Conservation (phyloP, 805 yeast genomes). For the Ogataea salicorniae region DNA sequence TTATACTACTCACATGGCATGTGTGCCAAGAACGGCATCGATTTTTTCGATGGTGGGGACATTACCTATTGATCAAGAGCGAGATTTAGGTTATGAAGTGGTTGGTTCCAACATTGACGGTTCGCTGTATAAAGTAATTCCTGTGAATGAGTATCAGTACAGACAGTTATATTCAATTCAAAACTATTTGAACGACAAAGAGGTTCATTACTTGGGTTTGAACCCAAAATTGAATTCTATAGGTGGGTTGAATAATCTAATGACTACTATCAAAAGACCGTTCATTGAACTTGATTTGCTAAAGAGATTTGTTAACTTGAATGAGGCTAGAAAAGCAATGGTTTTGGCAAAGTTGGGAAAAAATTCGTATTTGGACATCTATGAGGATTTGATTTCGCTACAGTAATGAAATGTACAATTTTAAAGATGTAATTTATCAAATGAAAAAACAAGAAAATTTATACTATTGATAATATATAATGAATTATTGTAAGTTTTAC, state of each 20-base stretch:
- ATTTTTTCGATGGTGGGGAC: conserved; percentile 28
- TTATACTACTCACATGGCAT: conserved; percentile 48
- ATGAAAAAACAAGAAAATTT: neutral
- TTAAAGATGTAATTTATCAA: neutral
- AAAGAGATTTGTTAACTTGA: conserved; percentile 46
- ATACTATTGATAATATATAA: neutral
- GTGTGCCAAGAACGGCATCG: conserved; percentile 35
- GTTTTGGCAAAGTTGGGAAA: conserved; percentile 56
- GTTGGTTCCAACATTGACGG: conserved; percentile 81
- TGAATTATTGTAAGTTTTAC: neutral
- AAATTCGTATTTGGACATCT: conserved; percentile 52
- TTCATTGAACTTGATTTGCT: conserved; percentile 60
- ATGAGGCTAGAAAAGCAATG: conserved; percentile 50
- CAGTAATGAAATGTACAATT: conserved; percentile 10
- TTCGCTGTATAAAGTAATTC: conserved; percentile 64
- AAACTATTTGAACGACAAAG: conserved; percentile 80
- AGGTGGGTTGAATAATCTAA: conserved; percentile 32
- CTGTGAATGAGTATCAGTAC: conserved; percentile 69
- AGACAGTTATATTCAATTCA: conserved; percentile 80
- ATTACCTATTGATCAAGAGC: conserved; percentile 24
- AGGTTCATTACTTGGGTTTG: conserved; percentile 67
- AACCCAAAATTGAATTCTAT: conserved; percentile 70
- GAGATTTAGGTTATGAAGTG: conserved; percentile 43
- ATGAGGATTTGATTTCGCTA: conserved; percentile 51
- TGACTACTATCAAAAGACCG: conserved; percentile 48